phyloP scores from a whole-genome alignment of 768 basidiomycete species.

The Boletus coccyginus region DNA sequence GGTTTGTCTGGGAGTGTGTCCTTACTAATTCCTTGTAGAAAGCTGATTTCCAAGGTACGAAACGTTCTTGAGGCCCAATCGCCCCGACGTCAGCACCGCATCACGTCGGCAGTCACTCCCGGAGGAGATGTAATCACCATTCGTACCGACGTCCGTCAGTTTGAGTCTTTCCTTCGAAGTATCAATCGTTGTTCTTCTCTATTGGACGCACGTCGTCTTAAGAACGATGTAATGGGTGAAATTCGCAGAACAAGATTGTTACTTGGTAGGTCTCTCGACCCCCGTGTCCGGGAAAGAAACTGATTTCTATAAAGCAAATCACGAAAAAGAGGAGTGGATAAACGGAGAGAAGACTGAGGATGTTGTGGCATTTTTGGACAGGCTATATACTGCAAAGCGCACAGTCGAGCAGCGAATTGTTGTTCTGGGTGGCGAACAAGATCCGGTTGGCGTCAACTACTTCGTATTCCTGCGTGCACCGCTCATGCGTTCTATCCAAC shows the following conservation, averaged over 20 bases:
- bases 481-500: slow-evolving; percentile 2
- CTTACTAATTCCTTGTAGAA: slow-evolving; percentile 41
- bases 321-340: slow-evolving; percentile 88
- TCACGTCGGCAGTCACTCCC: slow-evolving; percentile 41
- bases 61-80: slow-evolving; percentile 80
- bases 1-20: slow-evolving; percentile 4
- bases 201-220: slow-evolving; percentile 83
- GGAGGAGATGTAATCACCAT: slow-evolving; percentile 74
- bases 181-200: slow-evolving; percentile 80
- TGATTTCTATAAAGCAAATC: slow-evolving; percentile 53
- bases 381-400: slow-evolving; percentile 85
- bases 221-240: slow-evolving; percentile 92
- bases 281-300: not conserved
- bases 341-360: slow-evolving; percentile 83
- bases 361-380: slow-evolving; percentile 81
- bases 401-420: slow-evolving; percentile 85
- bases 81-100: slow-evolving; percentile 47
- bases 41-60: slow-evolving; percentile 83
- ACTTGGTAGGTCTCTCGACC: slow-evolving; percentile 48
- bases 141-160: slow-evolving; percentile 76
- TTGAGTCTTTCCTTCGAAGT: slow-evolving; percentile 87
- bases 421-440: slow-evolving; percentile 68
- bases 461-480: not conserved
- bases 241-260: slow-evolving; percentile 75
- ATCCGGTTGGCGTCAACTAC: slow-evolving; percentile 43